Percentiles rank a stretch among this genome's conserved stretches.
Conservation (phyloP, 192 early-diverging fungal species). For the Linnemannia elongata region DNA sequence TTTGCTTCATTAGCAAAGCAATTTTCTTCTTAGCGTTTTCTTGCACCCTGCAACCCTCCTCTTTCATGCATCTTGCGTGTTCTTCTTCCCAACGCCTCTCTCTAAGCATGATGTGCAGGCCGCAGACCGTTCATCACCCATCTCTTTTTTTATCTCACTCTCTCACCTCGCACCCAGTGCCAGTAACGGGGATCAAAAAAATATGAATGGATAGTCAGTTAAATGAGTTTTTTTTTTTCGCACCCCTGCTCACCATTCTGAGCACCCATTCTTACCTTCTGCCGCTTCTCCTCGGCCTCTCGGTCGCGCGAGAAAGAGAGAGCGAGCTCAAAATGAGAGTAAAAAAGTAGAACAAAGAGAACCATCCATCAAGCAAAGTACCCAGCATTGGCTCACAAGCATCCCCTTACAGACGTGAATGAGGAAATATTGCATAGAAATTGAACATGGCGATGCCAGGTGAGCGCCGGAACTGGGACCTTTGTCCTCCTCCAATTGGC, state of each 20-base stretch:
- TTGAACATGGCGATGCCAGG: not conserved
- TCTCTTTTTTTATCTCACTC: not conserved
- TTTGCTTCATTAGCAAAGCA: not conserved
- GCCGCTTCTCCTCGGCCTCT: not conserved
- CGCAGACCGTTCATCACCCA: not conserved
- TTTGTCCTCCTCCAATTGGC: not conserved
- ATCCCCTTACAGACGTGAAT: not conserved
- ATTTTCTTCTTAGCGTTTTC: not conserved
- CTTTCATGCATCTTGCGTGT: not conserved
- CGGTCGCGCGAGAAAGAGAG: not conserved
- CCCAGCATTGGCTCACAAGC: not conserved
- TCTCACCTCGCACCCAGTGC: not conserved
- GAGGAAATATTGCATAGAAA: not conserved
- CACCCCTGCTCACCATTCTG: not conserved
- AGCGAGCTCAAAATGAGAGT: not conserved
- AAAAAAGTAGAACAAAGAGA: not conserved
- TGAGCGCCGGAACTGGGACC: not conserved
- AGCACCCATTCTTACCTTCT: not conserved
- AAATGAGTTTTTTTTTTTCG: not conserved
- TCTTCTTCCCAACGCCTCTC: not conserved
- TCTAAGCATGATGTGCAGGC: too few species aligned
- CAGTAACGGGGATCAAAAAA: conserved; percentile 7
- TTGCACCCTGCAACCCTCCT: not conserved
- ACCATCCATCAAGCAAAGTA: not conserved
- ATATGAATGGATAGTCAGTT: not conserved